Evolutionary conservation across 306 rosid species (phyloP).

Genomic region (Sechiopsis laciniata): DNA sequence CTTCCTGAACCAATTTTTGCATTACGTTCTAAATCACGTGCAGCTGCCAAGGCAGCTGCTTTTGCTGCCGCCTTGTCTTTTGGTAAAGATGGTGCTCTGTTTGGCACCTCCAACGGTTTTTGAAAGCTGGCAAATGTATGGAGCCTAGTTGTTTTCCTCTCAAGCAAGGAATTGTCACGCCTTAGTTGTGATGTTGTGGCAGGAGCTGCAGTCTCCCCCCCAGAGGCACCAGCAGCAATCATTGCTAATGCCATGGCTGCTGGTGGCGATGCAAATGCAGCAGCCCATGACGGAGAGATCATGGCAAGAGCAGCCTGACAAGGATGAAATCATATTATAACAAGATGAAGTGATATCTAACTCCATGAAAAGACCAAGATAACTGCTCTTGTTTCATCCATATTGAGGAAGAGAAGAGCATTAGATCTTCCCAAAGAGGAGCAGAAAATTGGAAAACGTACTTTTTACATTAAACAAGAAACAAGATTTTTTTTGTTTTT

Average conservation of each 20-base stretch:
- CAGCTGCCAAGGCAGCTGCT: constrained; percentile 95
- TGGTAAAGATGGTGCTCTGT: constrained; percentile 57
- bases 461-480: background rate
- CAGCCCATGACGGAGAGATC: constrained; percentile 97
- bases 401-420: background rate
- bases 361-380: constrained; percentile 2
- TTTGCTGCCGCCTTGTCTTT: constrained; percentile 89
- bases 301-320: constrained; percentile 84
- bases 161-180: constrained; percentile 82
- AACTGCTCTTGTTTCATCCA: constrained; percentile 4
- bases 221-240: constrained; percentile 98
- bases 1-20: constrained; percentile 92
- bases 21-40: constrained; percentile 84
- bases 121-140: constrained; percentile 91
- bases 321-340: constrained; percentile 14
- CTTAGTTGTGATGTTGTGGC: constrained; percentile 47
- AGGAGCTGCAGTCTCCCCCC: constrained; percentile 65
- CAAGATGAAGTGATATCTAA: background rate
- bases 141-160: constrained; percentile 72
- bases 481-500: background rate
- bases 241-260: constrained; percentile 98
- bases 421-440: background rate
- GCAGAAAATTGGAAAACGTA: background rate
- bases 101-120: constrained; percentile 56
- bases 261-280: constrained; percentile 98